Evolutionary conservation across 2,329 filamentous ascomycete genomes (phyloP).

Genomic region (Colletotrichum eleusines): DNA sequence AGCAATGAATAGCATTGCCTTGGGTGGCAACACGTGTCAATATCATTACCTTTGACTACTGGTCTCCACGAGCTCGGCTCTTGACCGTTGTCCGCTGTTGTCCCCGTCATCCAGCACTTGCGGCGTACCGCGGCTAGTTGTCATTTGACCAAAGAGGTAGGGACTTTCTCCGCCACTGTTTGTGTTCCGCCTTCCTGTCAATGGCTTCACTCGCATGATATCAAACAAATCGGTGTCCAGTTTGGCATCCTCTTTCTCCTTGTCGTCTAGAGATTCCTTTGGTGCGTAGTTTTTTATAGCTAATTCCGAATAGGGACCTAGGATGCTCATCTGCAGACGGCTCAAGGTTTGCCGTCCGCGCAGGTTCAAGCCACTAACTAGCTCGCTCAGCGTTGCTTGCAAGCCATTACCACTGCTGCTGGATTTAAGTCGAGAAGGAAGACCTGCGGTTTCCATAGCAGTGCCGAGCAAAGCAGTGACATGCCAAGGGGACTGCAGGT

Average conservation of each 20-base stretch:
- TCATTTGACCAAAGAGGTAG: constrained; percentile 58
- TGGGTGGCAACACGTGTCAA: too few species aligned
- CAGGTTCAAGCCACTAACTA: constrained; percentile 76
- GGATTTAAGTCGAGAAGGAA: constrained; percentile 78
- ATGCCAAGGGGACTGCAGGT: constrained; percentile 80
- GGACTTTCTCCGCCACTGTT: constrained; percentile 36
- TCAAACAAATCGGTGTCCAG: constrained; percentile 50
- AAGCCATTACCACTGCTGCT: constrained; percentile 49
- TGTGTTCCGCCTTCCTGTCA: constrained; percentile 33
- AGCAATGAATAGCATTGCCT: not conserved
- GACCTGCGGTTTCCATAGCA: constrained; percentile 81
- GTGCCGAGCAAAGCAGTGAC: constrained; percentile 80
- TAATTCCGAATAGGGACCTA: constrained; percentile 45
- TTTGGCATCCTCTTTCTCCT: constrained; percentile 47
- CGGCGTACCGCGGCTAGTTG: constrained; percentile 48
- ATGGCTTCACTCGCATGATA: constrained; percentile 33
- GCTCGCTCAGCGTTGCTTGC: constrained; percentile 66
- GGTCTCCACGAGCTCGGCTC: constrained; percentile 23
- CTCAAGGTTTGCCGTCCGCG: constrained; percentile 86
- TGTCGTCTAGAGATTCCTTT: constrained; percentile 46
- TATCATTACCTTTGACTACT: constrained; percentile 29
- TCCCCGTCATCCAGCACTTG: constrained; percentile 39
- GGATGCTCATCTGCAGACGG: constrained; percentile 76
- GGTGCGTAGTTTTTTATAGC: constrained; percentile 39
- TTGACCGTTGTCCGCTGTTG: constrained; percentile 10